Evolutionary conservation across 345 rosid species (phyloP).

Genomic region (Camelina neglecta): DNA sequence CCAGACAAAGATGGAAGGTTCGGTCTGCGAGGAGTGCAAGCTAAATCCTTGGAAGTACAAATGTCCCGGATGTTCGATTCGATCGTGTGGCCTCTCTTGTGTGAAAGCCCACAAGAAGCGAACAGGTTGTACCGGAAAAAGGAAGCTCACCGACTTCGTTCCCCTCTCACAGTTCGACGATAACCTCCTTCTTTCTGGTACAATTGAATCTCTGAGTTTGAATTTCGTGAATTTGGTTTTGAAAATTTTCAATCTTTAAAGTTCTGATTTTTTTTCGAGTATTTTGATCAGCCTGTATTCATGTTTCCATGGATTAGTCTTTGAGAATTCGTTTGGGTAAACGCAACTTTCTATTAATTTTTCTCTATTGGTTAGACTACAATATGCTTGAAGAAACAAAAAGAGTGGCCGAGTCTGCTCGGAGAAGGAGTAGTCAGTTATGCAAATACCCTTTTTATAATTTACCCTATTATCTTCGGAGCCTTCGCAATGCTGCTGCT

Average conservation of each 20-base stretch:
- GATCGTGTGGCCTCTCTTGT: slow-evolving; percentile 80
- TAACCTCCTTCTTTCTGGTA: slow-evolving; percentile 78
- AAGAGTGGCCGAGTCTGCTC: slow-evolving; percentile 78
- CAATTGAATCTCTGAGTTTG: neutral
- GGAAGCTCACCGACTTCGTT: slow-evolving; percentile 56
- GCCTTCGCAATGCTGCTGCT: slow-evolving; percentile 61
- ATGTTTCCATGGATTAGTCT: neutral
- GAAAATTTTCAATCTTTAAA: neutral
- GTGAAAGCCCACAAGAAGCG: slow-evolving; percentile 86
- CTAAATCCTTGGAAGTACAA: slow-evolving; percentile 64
- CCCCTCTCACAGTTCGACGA: slow-evolving; percentile 76
- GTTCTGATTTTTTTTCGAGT: neutral
- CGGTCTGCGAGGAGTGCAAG: slow-evolving; percentile 69
- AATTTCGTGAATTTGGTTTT: neutral
- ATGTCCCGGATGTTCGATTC: slow-evolving; percentile 84
- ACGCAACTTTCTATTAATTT: neutral
- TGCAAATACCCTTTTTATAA: slow-evolving; percentile 42
- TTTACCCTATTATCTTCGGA: slow-evolving; percentile 48
- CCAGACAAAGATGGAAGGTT: neutral
- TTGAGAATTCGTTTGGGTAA: neutral
- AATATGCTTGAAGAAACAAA: slow-evolving; percentile 80
- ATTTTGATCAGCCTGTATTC: neutral
- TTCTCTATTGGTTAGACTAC: slow-evolving; percentile 56
- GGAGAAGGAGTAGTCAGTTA: slow-evolving; percentile 59
- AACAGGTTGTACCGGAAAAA: slow-evolving; percentile 75